Evolutionary conservation across 768 basidiomycete genomes (phyloP), one percentile per base, ranked within the genome.

Genomic region (Plicaturopsis crispa): DNA sequence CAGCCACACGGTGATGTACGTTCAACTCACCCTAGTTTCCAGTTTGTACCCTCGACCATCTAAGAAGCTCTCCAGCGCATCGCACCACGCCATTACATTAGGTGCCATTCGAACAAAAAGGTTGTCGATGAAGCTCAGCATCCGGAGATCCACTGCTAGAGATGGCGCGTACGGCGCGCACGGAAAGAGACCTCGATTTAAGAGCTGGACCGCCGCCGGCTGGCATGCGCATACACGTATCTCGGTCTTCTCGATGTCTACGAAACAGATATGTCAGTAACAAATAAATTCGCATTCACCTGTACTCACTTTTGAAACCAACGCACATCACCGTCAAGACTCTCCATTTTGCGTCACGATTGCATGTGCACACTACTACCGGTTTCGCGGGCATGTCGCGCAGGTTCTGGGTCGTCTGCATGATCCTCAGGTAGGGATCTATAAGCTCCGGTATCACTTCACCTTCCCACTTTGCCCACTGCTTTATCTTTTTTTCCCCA

Each of bases 141-240:
- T 44, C 23, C 42, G 42, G 14, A 63, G 21, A 36, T 61, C 55
- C 1, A 65, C 52, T 7, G 57, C 62, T 4, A 65, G 42, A 7
- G 53, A 50, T 4, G 62, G 62, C 1, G 32, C 38, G 3, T 50
- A 13, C 1, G 61, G 62, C 4, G 56, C 43, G 26, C 50, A 55
- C 11, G 60, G 50, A 36, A 62, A 59, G 17, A 51, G 43, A 1
- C 52, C 55, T 3, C n/a, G 21, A 30, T 34, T 19, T 3, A 62
- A 34, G 7, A 61, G 53, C 33, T 62, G 56, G 7, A 21, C 17
- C 2, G 50, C 41, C 3, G 47, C 48, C 36, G 42, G 40, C 4
- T 24, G 39, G 44, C 40, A 52, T 6, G 33, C 4, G 38, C 43
- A 57, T 19, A 20, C 8, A 10, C 16, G 21, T 22, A 47, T 44